These are phyloP conservation scores for Podospora pseudocomata DNA, from an alignment of 495 filamentous ascomycete genomes.

Conservation along the genomic window DNA sequence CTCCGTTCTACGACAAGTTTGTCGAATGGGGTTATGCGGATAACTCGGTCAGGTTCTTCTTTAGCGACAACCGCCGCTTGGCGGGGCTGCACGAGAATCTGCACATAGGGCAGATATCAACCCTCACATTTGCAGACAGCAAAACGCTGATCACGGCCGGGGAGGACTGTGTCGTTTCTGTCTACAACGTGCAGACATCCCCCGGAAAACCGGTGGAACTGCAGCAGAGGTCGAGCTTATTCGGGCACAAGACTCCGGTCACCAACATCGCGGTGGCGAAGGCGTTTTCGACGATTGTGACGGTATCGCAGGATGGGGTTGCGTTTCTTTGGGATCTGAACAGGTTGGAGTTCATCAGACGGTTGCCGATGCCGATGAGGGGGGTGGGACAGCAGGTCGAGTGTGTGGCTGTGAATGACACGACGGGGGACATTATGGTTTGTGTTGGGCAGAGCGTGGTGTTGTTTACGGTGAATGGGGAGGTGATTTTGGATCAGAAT, in stretches of 20 bases:
- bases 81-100: slow-evolving; percentile 89
- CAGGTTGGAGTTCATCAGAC: slow-evolving; percentile 76
- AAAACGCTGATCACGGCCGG: slow-evolving; percentile 87
- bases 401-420: slow-evolving; percentile 83
- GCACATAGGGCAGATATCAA: slow-evolving; percentile 81
- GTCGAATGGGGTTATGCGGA: slow-evolving; percentile 97
- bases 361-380: slow-evolving; percentile 49
- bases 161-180: slow-evolving; percentile 82
- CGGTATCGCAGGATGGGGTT: slow-evolving; percentile 73
- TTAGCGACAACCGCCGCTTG: slow-evolving; percentile 66
- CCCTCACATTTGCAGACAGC: slow-evolving; percentile 79
- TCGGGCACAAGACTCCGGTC: slow-evolving; percentile 82
- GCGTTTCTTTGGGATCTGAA: slow-evolving; percentile 94
- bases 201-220: slow-evolving; percentile 69
- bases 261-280: slow-evolving; percentile 77
- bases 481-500: slow-evolving; percentile 72
- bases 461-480: slow-evolving; percentile 88
- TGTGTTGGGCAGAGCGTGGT: slow-evolving; percentile 68
- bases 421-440: slow-evolving; percentile 81
- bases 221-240: slow-evolving; percentile 73
- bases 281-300: slow-evolving; percentile 81
- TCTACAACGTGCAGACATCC: slow-evolving; percentile 63
- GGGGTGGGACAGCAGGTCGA: slow-evolving; percentile 41
- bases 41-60: slow-evolving; percentile 85
- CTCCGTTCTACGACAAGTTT: slow-evolving; percentile 81